These are phyloP conservation scores for Corymbia maculata DNA, from an alignment of 345 rosid genomes.

Conservation along the genomic window DNA sequence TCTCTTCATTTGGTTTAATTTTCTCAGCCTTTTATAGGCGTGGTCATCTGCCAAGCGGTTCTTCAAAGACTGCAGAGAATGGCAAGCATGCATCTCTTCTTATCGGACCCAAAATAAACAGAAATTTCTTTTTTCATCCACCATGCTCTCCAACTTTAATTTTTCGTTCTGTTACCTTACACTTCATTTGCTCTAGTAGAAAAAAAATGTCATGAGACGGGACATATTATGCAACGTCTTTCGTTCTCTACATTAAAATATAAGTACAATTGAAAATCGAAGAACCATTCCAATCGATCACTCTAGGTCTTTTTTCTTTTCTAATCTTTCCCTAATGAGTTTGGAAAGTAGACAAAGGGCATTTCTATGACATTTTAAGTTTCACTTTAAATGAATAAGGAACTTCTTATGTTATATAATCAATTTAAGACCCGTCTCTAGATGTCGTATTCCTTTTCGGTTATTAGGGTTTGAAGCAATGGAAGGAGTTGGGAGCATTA, in stretches of 20 bases:
- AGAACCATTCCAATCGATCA: neutral
- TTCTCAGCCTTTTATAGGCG: too few relatives aligned
- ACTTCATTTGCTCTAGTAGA: too few relatives aligned
- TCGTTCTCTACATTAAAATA: neutral
- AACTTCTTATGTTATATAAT: neutral
- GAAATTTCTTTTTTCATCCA: too few relatives aligned
- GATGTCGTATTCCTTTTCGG: neutral
- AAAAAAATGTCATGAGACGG: too few relatives aligned
- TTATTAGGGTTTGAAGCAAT: neutral
- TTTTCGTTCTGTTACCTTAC: neutral
- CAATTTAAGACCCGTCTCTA: neutral
- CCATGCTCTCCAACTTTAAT: neutral
- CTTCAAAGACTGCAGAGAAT: too few relatives aligned
- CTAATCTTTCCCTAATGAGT: neutral
- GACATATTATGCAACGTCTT: neutral
- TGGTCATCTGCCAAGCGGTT: too few relatives aligned
- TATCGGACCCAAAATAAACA: too few relatives aligned
- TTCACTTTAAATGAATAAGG: neutral
- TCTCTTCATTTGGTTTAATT: too few relatives aligned
- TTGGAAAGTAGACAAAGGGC: neutral
- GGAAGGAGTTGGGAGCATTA: neutral
- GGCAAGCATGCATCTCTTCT: too few relatives aligned
- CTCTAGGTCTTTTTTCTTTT: neutral
- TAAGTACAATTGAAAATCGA: neutral
- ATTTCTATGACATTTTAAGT: too few relatives aligned